Conservation (phyloP, 208 protist species). For the Leptomonas pyrrhocoris region DNA sequence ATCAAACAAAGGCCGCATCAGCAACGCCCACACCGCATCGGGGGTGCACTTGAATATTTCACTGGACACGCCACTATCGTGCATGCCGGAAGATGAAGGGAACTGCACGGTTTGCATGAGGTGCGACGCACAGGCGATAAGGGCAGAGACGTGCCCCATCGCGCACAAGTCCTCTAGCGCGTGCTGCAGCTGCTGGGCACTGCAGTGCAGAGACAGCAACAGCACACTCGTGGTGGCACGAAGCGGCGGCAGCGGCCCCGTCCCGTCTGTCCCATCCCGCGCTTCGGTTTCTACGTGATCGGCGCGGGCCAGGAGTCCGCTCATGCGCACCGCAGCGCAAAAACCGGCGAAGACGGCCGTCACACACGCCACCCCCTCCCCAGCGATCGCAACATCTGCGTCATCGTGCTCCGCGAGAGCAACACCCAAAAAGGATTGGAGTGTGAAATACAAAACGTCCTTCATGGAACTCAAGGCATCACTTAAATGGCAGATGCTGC, state of each 20-base stretch:
- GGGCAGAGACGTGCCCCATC: constrained; percentile 23
- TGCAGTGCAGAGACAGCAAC: constrained; percentile 17
- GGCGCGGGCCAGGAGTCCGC: constrained; percentile 9
- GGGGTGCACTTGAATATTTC: not conserved
- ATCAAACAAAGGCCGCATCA: constrained; percentile 35
- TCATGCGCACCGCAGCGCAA: constrained; percentile 24
- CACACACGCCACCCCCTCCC: constrained; percentile 17
- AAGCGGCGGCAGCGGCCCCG: not conserved
- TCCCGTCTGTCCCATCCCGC: not conserved
- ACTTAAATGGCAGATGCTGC: not conserved
- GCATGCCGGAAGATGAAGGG: not conserved
- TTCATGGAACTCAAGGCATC: not conserved
- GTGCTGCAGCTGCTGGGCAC: constrained; percentile 15
- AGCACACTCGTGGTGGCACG: not conserved
- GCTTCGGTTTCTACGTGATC: too few species aligned
- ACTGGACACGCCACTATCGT: not conserved
- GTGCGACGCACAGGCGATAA: constrained; percentile 30
- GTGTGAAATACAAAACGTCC: constrained; percentile 17
- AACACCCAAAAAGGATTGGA: constrained; percentile 5
- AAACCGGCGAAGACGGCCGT: constrained; percentile 32
- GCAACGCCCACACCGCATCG: constrained; percentile 16
- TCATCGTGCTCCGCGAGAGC: not conserved
- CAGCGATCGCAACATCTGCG: not conserved
- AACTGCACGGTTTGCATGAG: not conserved
- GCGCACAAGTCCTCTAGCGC: constrained; percentile 23